Conservation (phyloP, 2,329 filamentous ascomycete species). For the Onygena corvina region DNA sequence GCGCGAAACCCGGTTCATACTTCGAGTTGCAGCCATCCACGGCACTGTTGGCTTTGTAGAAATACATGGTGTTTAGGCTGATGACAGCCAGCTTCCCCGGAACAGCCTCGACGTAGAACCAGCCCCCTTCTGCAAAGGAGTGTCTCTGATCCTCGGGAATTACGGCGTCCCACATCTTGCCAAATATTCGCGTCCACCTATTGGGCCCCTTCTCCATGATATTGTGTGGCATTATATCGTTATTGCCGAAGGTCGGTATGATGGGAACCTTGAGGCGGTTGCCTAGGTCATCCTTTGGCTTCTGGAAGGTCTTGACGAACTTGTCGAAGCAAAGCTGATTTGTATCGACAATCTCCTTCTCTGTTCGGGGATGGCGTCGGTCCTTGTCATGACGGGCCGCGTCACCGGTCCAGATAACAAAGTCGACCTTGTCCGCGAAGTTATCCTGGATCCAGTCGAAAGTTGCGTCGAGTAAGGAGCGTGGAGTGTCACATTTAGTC, state of each 20-base stretch:
- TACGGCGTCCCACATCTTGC: constrained; percentile 68
- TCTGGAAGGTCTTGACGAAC: constrained; percentile 58
- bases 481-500: constrained; percentile 76
- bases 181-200: constrained; percentile 65
- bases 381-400: constrained; percentile 84
- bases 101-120: constrained; percentile 89
- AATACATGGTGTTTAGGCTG: constrained; percentile 92
- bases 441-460: constrained; percentile 77
- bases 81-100: constrained; percentile 75
- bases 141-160: constrained; percentile 89
- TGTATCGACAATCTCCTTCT: constrained; percentile 61
- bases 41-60: constrained; percentile 85
- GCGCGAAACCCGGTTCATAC: constrained; percentile 78
- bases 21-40: constrained; percentile 75
- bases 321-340: constrained; percentile 66
- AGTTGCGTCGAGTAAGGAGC: constrained; percentile 70
- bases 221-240: constrained; percentile 94
- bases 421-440: constrained; percentile 67
- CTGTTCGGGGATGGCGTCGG: constrained; percentile 61
- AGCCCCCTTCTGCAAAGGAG: constrained; percentile 81
- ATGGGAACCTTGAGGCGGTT: constrained; percentile 61
- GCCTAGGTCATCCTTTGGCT: constrained; percentile 16
- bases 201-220: constrained; percentile 80
- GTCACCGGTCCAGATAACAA: constrained; percentile 87
- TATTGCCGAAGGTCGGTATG: constrained; percentile 87